Evolutionary conservation across 257 asterid species (phyloP).

Genomic region (Jacaranda mimosifolia): DNA sequence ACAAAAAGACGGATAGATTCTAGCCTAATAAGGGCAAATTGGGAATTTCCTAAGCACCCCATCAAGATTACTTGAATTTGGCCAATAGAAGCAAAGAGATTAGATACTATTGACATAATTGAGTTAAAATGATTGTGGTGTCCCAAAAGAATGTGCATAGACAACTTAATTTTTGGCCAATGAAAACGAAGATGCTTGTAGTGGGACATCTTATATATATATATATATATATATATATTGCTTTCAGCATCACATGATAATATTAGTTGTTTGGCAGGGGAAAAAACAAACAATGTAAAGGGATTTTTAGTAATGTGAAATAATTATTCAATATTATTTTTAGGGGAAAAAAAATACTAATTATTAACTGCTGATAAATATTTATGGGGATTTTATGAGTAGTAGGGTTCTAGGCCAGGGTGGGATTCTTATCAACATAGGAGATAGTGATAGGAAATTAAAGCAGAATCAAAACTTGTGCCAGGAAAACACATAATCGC

Average conservation of each 20-base stretch:
- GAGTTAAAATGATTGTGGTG: not conserved
- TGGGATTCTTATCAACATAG: conserved; percentile 41
- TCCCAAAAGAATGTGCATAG: not conserved
- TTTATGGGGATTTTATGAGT: conserved; percentile 15
- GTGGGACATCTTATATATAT: conserved; percentile 10
- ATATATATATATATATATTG: no score
- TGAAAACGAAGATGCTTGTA: not conserved
- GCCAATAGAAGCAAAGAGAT: no score
- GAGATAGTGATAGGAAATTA: conserved; percentile 21
- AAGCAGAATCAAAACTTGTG: conserved; percentile 50
- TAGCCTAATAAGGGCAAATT: no score
- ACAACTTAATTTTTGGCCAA: not conserved
- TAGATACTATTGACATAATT: no score
- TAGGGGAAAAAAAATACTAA: no score
- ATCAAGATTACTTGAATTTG: no score
- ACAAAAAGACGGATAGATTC: no score
- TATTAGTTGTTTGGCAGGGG: conserved; percentile 14
- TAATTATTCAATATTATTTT: not conserved
- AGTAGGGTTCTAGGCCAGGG: conserved; percentile 7
- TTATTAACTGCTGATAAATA: not conserved
- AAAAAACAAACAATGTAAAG: conserved; percentile 11
- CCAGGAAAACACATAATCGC: conserved; percentile 40
- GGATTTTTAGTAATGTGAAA: conserved; percentile 9
- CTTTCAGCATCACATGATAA: conserved; percentile 29
- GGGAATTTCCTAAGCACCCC: no score